Conservation (phyloP, 2,329 filamentous ascomycete species). For the Cercospora beticola region DNA sequence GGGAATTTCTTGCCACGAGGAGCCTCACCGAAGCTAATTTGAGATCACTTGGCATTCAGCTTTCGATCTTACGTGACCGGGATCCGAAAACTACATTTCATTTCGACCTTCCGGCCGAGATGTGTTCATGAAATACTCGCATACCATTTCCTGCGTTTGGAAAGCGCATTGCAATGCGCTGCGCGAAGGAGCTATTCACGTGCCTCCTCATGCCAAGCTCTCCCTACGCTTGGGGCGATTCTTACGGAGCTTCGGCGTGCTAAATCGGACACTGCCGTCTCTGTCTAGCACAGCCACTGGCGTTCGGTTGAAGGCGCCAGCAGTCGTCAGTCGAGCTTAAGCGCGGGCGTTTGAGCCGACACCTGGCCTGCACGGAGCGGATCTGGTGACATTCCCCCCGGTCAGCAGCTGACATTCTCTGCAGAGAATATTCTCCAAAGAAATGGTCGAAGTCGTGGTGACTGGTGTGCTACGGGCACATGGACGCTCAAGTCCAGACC, state of each 20-base stretch:
- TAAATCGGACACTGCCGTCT: neutral
- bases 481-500: neutral
- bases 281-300: constrained; percentile 3
- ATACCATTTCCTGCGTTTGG: neutral
- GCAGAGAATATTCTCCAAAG: neutral
- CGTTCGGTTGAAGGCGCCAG: constrained; percentile 9
- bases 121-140: neutral
- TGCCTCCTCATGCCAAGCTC: neutral
- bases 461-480: neutral
- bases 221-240: neutral
- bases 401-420: neutral
- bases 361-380: neutral
- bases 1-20: neutral
- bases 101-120: neutral
- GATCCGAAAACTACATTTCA: neutral
- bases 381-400: neutral
- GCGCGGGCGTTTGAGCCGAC: neutral
- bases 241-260: neutral
- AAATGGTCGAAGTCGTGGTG: neutral
- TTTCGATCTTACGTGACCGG: constrained; percentile 5
- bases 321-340: neutral
- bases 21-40: constrained; percentile 10
- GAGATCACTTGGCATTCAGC: constrained; percentile 8
- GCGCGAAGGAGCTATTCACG: neutral
- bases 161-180: neutral